Base-by-base conservation (phyloP, 257 asterid species). In the Nicotiana tomentosiformis region DNA sequence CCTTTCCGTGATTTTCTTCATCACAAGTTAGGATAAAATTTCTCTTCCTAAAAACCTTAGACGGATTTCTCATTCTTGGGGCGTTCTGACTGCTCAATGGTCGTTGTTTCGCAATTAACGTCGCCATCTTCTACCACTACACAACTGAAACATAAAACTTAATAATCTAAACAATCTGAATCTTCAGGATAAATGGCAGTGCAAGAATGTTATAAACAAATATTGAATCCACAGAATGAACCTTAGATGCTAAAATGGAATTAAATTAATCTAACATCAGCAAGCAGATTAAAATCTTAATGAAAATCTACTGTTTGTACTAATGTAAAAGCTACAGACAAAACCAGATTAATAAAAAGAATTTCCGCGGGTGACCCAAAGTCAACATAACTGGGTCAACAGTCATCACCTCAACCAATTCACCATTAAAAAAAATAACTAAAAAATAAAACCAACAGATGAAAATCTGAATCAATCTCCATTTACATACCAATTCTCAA, bases 1-100 rank as follows among this genome's bases (percentile, higher is more conserved):
- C 86, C 62, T 81, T 88, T 43, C 66, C 88, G 51, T 83, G 89
- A 57, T 89, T 91, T 51, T 87, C 93, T 23, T 93, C 96, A 11
- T 90, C 92, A 5, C 29, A 53, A 74, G 81, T 68, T 84, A 90
- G 49, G 37, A 85, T 67, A 83, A 89, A 86, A 85, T 84, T 90
- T 83, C 94, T 87, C 89, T 77, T 90, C 85, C 89, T 85, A 46
- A 64, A 33, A 17, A 66, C 30, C 74, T 16, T 78, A 83, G 91
- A 79, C 58, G 18, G 84, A 69, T 55, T 86, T 49, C 85, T 85
- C 72, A 72, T 85, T 46, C 86, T 84, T 58, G 85, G 77, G 79
- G 82, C 82, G 61, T 70, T 39, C 78, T 29, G 66, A 49, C n/a
- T 37, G 67, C 77, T 85, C 30, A 82, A 84, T 35, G 66, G 83